These are phyloP conservation scores for Venturia carpophila DNA, from an alignment of 2,329 filamentous ascomycete species.

Conservation along the genomic window DNA sequence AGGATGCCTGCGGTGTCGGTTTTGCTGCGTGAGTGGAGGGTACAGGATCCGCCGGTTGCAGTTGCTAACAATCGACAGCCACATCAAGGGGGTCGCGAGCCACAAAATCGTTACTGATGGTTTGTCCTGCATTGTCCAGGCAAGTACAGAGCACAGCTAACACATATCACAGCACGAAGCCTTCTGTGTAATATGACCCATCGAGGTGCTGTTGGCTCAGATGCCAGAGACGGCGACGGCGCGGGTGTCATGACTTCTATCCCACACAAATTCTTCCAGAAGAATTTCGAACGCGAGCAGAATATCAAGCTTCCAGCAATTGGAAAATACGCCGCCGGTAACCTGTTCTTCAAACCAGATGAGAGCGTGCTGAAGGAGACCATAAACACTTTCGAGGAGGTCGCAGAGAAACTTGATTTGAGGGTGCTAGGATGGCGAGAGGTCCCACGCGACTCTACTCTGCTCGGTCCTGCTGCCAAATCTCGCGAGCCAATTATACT, in stretches of 20 bases:
- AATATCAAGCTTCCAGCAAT: slow-evolving; percentile 77
- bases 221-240: slow-evolving; percentile 95
- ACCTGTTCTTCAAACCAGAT: slow-evolving; percentile 98
- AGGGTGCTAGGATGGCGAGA: slow-evolving; percentile 93
- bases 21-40: slow-evolving; percentile 74
- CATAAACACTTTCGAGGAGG: slow-evolving; percentile 86
- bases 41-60: background rate
- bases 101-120: slow-evolving; percentile 99
- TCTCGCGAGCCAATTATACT: slow-evolving; percentile 92
- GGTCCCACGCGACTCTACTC: slow-evolving; percentile 85
- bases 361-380: slow-evolving; percentile 83
- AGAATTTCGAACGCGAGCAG: slow-evolving; percentile 92
- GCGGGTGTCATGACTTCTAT: slow-evolving; percentile 99
- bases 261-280: slow-evolving; percentile 95
- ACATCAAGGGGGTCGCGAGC: slow-evolving; percentile 94
- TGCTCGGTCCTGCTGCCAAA: slow-evolving; percentile 84
- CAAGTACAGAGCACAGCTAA: slow-evolving; percentile 26
- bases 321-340: slow-evolving; percentile 94
- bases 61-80: slow-evolving; percentile 44
- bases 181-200: slow-evolving; percentile 99
- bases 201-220: slow-evolving; percentile 93
- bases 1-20: slow-evolving; percentile 98
- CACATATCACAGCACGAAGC: slow-evolving; percentile 59
- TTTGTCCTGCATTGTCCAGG: slow-evolving; percentile 41
- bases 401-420: slow-evolving; percentile 79